These are phyloP conservation scores for Sherardia arvensis DNA, from an alignment of 257 asterid genomes.

Conservation along the genomic window DNA sequence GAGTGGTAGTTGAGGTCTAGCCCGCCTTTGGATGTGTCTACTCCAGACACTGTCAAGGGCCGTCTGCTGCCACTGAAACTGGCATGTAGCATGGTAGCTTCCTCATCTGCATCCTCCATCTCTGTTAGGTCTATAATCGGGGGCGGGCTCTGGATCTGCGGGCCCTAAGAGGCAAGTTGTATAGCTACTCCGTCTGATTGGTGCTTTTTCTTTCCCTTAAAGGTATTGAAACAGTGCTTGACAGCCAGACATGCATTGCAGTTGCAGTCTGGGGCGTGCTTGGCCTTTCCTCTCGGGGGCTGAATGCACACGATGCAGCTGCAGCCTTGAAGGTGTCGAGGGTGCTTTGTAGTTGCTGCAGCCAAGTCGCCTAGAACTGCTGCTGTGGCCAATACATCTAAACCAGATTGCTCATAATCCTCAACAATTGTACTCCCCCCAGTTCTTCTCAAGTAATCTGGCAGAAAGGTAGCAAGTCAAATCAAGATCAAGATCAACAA, in stretches of 20 bases:
- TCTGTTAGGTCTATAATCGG: slow-evolving; percentile 19
- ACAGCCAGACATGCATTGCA: slow-evolving; percentile 83
- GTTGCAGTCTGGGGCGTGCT: slow-evolving; percentile 72
- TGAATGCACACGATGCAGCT: slow-evolving; percentile 94
- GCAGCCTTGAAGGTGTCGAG: slow-evolving; percentile 96
- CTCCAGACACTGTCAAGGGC: too few relatives aligned
- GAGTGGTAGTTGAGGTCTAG: slow-evolving; percentile 85
- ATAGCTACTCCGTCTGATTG: slow-evolving; percentile 68
- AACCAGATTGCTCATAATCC: slow-evolving; percentile 71
- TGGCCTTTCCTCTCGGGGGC: slow-evolving; percentile 97
- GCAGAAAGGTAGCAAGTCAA: too few relatives aligned
- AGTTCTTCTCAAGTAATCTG: slow-evolving; percentile 60
- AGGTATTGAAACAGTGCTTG: slow-evolving; percentile 81
- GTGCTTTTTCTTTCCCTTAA: slow-evolving; percentile 68
- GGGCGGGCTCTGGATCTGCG: slow-evolving; percentile 20
- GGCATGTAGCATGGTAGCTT: slow-evolving; percentile 23
- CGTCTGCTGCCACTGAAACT: too few relatives aligned
- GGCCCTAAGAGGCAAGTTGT: slow-evolving; percentile 45
- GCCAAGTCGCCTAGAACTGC: slow-evolving; percentile 86
- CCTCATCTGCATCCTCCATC: slow-evolving; percentile 35
- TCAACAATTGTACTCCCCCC: slow-evolving; percentile 3
- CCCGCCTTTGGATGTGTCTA: slow-evolving; percentile 32
- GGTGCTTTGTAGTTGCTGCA: slow-evolving; percentile 81
- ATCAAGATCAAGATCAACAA: too few relatives aligned
- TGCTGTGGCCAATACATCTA: slow-evolving; percentile 91